Base-by-base conservation (phyloP, 805 yeast genomes). In the Suhomyces kilbournensis region DNA sequence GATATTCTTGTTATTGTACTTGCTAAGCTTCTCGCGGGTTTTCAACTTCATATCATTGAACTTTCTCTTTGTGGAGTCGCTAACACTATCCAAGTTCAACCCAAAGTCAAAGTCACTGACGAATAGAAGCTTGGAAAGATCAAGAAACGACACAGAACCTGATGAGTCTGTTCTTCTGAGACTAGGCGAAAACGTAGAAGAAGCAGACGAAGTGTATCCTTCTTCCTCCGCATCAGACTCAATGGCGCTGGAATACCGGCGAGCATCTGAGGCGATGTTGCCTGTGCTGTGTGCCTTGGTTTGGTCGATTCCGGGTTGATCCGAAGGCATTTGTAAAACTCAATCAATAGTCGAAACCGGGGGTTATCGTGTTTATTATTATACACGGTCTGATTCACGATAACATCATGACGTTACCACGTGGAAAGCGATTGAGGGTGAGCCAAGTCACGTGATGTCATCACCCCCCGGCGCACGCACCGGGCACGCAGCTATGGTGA, bases 81-180 rank as follows among this genome's bases (percentile, higher is more conserved):
- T 58, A 19, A 73, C 70, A 20, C 57, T 61, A 52, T 70, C 75
- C 26, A 71, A 55, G 14, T 71, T 75, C 44, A 69, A 52, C 9
- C 78, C 79, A 52, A 73, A 75, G 53, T 75, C 79, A 52, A 73
- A 75, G 50, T 75, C 79, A n/a, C 69, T 71, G 46, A 67, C 59
- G 50, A 74, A 65, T 22, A 73, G 53, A n/a, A 74, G 62, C 53
- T 68, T 70, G 35, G 71, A 63, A 40, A 75, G 55, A 52, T 75
- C 79, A 19, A 72, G 58, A 51, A 63, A 72, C 22, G 71, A 63
- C 14, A 68, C 59, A 10, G 74, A 67, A 9, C 56, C 50, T 9
- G 55, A 20, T 15, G 62, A 57, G 44, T 57, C 58, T 38, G 58
- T 52, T 8, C 67, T 46, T 19, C 12, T 30, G 15, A 43, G 52